These are phyloP conservation scores for Paraphoma chrysanthemicola DNA, from an alignment of 2,329 filamentous ascomycete genomes.

Conservation along the genomic window DNA sequence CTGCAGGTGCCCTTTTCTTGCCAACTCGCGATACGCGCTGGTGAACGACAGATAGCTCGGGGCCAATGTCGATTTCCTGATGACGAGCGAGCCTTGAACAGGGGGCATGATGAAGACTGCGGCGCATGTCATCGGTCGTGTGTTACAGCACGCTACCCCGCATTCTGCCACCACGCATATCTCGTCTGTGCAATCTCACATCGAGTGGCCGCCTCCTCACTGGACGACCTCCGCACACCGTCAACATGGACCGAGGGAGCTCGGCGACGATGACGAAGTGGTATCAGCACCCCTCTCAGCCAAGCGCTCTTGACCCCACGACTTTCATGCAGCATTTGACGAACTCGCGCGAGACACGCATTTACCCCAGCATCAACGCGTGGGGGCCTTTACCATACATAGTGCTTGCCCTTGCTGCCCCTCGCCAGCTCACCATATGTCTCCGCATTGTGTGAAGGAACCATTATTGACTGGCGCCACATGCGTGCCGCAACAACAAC, in stretches of 20 bases:
- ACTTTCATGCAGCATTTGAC: slow-evolving; percentile 24
- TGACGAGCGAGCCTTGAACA: neutral
- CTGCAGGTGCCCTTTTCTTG: neutral
- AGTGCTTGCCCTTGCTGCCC: slow-evolving; percentile 9
- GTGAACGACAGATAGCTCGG: neutral
- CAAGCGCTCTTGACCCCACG: slow-evolving; percentile 20
- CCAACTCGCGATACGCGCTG: neutral
- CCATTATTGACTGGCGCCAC: slow-evolving; percentile 5
- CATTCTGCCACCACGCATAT: slow-evolving; percentile 16
- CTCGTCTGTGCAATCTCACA: slow-evolving; percentile 15
- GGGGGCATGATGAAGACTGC: neutral
- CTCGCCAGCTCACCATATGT: slow-evolving; percentile 36
- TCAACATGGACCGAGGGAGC: no score
- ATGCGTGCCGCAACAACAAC: neutral
- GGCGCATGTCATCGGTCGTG: slow-evolving; percentile 7
- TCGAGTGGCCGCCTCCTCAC: neutral
- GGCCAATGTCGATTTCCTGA: neutral
- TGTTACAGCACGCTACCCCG: slow-evolving; percentile 24
- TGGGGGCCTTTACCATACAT: slow-evolving; percentile 8
- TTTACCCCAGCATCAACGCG: neutral
- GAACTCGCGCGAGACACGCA: slow-evolving; percentile 32
- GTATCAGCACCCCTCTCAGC: slow-evolving; percentile 13
- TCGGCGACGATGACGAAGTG: slow-evolving; percentile 1
- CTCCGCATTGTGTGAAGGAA: slow-evolving; percentile 16
- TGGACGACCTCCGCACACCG: neutral